These are phyloP conservation scores for Leccinum obscurum DNA, from an alignment of 768 basidiomycete genomes.

Conservation along the genomic window DNA sequence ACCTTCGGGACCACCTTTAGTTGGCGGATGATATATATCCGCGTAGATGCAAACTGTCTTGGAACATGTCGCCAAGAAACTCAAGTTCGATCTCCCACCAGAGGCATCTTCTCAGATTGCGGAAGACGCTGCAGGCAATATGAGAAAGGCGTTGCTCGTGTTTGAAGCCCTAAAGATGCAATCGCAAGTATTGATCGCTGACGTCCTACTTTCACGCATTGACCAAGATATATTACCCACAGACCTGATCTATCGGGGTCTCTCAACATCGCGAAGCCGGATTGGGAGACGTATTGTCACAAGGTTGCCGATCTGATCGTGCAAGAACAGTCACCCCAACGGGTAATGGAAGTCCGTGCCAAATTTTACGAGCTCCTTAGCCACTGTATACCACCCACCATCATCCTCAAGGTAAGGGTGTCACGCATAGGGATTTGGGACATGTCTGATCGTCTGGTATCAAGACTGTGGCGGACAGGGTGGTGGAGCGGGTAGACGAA, in stretches of 20 bases:
- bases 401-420: conserved; percentile 79
- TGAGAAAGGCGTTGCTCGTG: conserved; percentile 92
- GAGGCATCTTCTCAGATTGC: conserved; percentile 77
- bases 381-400: conserved; percentile 94
- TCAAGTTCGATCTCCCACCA: conserved; percentile 77
- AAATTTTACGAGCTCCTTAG: conserved; percentile 95
- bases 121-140: conserved; percentile 81
- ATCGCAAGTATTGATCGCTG: conserved; percentile 54
- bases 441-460: conserved; percentile 6
- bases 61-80: conserved; percentile 73
- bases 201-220: background rate
- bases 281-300: conserved; percentile 97
- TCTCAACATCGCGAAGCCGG: conserved; percentile 90
- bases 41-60: conserved; percentile 80
- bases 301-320: conserved; percentile 91
- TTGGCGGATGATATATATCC: conserved; percentile 3
- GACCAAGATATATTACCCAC: conserved; percentile 8
- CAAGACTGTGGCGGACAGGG: conserved; percentile 89
- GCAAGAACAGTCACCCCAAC: conserved; percentile 83
- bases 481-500: conserved; percentile 89
- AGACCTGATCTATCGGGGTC: conserved; percentile 84
- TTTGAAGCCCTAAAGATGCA: conserved; percentile 98
- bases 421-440: background rate
- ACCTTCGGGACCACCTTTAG: background rate
- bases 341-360: conserved; percentile 87